Percentiles rank a stretch among this genome's conserved stretches.
Conservation (phyloP, 23 red algal genomes). For the Gracilaria gracilis region DNA sequence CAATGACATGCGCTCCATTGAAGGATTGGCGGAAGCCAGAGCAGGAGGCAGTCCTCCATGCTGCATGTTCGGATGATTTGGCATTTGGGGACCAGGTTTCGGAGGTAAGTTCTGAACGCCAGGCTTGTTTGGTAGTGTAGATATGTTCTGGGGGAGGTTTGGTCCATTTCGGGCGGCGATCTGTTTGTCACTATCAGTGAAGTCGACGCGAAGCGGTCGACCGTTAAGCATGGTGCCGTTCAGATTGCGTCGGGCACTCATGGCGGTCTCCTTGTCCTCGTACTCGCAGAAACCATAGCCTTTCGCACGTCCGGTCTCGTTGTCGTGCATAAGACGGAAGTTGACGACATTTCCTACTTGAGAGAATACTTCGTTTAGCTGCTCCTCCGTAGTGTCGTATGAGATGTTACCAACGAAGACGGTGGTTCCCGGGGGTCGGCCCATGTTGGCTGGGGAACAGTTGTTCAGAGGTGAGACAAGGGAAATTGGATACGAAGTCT, state of each 20-base stretch:
- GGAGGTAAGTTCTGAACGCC: background rate
- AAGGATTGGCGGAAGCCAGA: slow-evolving; percentile 43
- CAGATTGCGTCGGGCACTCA: slow-evolving; percentile 91
- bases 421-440: slow-evolving; percentile 63
- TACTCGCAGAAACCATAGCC: slow-evolving; percentile 99
- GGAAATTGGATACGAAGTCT: too few relatives aligned
- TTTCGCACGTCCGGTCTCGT: slow-evolving; percentile 92
- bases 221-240: slow-evolving; percentile 88
- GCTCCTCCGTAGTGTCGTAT: slow-evolving; percentile 92
- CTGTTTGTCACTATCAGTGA: slow-evolving; percentile 76
- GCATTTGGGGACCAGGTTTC: slow-evolving; percentile 5
- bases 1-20: slow-evolving; percentile 65
- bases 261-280: slow-evolving; percentile 94
- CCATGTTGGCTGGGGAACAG: too few relatives aligned
- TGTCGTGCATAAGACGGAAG: slow-evolving; percentile 93
- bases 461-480: too few relatives aligned
- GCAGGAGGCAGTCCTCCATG: slow-evolving; percentile 35
- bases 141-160: background rate
- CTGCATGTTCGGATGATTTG: background rate
- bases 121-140: background rate
- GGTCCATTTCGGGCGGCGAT: slow-evolving; percentile 39
- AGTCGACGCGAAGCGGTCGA: slow-evolving; percentile 81
- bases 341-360: slow-evolving; percentile 91
- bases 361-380: slow-evolving; percentile 87
- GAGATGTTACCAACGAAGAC: slow-evolving; percentile 97